Conservation (phyloP, 495 filamentous ascomycete species). For the Aspergillus sclerotiicarbonarius region DNA sequence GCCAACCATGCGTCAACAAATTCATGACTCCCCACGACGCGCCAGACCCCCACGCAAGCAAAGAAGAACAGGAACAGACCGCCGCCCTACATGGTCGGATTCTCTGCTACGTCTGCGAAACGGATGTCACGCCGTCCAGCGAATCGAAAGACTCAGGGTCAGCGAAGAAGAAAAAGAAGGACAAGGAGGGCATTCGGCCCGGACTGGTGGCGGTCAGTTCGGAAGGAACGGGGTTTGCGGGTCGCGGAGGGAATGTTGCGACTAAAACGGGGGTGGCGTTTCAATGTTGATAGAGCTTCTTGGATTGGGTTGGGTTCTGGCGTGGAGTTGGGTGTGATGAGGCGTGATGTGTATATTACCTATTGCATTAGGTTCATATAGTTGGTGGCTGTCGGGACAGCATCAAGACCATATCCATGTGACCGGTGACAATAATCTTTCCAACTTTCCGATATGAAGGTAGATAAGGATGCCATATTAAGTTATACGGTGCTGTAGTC, state of each 20-base stretch:
- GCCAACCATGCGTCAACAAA: slow-evolving; percentile 80
- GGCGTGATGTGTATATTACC: no score
- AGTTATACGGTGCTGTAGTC: background rate
- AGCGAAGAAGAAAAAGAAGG: slow-evolving; percentile 47
- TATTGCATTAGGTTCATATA: no score
- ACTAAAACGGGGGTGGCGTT: slow-evolving; percentile 80
- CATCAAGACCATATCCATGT: no score
- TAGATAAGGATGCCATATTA: background rate
- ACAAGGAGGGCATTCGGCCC: slow-evolving; percentile 55
- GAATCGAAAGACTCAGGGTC: slow-evolving; percentile 25
- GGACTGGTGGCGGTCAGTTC: slow-evolving; percentile 81
- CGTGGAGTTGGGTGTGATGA: no score
- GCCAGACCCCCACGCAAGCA: slow-evolving; percentile 63
- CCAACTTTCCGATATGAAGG: background rate
- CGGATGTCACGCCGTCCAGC: slow-evolving; percentile 56
- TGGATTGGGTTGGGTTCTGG: background rate
- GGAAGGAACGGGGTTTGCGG: slow-evolving; percentile 92
- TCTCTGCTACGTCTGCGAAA: slow-evolving; percentile 86
- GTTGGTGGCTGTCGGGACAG: no score
- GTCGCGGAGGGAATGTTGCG: slow-evolving; percentile 76
- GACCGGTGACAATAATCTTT: background rate
- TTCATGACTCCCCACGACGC: slow-evolving; percentile 70
- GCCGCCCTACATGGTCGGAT: slow-evolving; percentile 41
- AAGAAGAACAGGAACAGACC: slow-evolving; percentile 48
- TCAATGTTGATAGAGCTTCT: slow-evolving; percentile 59